Conservation (phyloP, 1,284 basidiomycete species). For the Taiwanofungus camphoratus region DNA sequence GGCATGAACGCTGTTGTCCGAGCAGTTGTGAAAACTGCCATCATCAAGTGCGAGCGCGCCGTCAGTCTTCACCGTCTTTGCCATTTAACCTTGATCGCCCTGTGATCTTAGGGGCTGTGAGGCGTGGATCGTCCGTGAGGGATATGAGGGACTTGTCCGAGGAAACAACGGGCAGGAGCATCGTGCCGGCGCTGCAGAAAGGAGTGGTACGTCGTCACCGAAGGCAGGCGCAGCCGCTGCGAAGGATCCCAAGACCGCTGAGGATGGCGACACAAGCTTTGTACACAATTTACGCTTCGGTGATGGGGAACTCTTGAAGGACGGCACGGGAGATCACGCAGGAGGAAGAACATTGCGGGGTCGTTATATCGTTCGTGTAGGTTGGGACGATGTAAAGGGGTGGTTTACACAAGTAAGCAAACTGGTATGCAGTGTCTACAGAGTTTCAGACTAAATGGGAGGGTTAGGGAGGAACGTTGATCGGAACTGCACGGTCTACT, state of each 20-base stretch:
- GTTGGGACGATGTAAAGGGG: conserved; percentile 96
- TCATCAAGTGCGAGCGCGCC: conserved; percentile 63
- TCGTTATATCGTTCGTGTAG: conserved; percentile 91
- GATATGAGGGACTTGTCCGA: conserved; percentile 91
- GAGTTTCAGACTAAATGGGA: neutral
- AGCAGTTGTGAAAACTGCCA: conserved; percentile 84
- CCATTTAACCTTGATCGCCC: conserved; percentile 7
- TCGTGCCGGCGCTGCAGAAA: conserved; percentile 14
- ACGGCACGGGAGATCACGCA: conserved; percentile 83
- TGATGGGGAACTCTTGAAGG: conserved; percentile 83
- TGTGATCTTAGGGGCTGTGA: conserved; percentile 79
- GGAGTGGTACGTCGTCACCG: too few relatives aligned
- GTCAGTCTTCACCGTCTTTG: neutral
- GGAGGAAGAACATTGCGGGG: conserved; percentile 76
- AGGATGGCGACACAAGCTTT: conserved; percentile 38
- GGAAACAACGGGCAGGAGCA: conserved; percentile 56
- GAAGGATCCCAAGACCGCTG: conserved; percentile 20
- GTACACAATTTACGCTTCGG: conserved; percentile 80
- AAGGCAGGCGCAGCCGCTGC: too few relatives aligned
- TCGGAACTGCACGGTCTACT: conserved; percentile 90
- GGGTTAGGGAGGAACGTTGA: conserved; percentile 85
- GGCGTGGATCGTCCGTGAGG: conserved; percentile 91
- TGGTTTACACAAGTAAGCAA: conserved; percentile 84
- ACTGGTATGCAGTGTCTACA: too few relatives aligned
- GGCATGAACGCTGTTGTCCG: conserved; percentile 97